Percentiles rank a stretch among this genome's conserved stretches.
Evolutionary conservation across 768 basidiomycete species (phyloP).

Genomic region (Symmetrospora coprosmae): DNA sequence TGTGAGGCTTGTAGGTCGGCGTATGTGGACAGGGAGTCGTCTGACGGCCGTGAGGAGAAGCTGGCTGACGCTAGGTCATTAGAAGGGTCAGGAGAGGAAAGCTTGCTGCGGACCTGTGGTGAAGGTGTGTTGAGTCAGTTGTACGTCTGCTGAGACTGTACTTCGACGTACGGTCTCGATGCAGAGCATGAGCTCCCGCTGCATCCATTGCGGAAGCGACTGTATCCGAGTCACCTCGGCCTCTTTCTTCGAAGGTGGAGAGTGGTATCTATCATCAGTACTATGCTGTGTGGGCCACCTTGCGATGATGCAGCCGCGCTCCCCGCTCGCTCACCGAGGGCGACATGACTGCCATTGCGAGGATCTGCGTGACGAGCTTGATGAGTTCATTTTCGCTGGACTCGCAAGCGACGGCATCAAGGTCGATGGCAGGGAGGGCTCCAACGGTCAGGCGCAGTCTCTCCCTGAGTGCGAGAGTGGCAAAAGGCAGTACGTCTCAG

Average conservation of each 20-base stretch:
- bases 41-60: background rate
- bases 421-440: background rate
- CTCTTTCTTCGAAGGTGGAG: background rate
- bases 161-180: conserved; percentile 1
- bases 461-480: background rate
- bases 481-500: background rate
- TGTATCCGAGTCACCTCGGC: conserved; percentile 3
- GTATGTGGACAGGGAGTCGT: background rate
- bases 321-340: conserved; percentile 13
- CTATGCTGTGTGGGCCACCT: too few relatives aligned
- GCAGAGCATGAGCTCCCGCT: conserved; percentile 16
- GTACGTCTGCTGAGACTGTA: background rate
- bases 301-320: too few relatives aligned
- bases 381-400: background rate
- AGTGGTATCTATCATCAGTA: background rate
- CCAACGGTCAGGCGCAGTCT: background rate
- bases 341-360: conserved; percentile 12
- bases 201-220: conserved; percentile 4
- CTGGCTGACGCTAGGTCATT: background rate
- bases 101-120: conserved; percentile 12
- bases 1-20: conserved; percentile 4
- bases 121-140: background rate
- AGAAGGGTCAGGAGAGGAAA: conserved; percentile 9
- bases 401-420: background rate
- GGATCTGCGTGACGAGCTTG: background rate